Base-by-base conservation (phyloP, 2,329 filamentous ascomycete genomes). In the Teratosphaeria epicoccoides region DNA sequence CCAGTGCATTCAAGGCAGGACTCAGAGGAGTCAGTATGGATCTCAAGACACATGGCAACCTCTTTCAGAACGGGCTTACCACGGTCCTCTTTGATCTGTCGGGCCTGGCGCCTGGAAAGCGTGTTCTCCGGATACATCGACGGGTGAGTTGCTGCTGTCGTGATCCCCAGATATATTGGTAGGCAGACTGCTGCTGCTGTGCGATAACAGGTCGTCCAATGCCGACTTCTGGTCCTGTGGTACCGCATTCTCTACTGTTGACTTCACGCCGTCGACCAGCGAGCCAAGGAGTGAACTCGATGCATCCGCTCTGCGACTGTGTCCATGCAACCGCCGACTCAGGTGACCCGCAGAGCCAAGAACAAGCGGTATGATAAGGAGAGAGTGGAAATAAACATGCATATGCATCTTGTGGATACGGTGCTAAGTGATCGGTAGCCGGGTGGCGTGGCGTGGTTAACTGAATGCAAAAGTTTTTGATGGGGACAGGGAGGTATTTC, bases 1-100 rank as follows among this genome's bases (percentile, higher is more conserved):
- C 52, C n/a, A 54, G 49, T n/a, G 52, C 49, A 24, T 54, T 55
- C 5, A 55, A 22, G 26, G 51, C 55, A 14, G 55, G 55, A 48
- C 55, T 40, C 20, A n/a, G n/a, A 7, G n/a, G 20, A 7, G n/a
- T 40, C 33, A 40, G n/a, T 17, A 17, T 17, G 10, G 4, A 4
- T 40, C 33, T 20, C 33, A n/a, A 3, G 17, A n/a, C 7, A 17
- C 33, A n/a, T 17, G n/a, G 14, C 33, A 17, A 14, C 20, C n/a
- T 17, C 20, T 9, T 20, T 3, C 33, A 7, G n/a, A n/a, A 9
- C 14, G 9, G 3, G 10, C 33, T 40, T 9, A 40, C 33, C 33
- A 57, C 40, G 55, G 55, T 25, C 58, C 51, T 50, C 53, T 53
- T 45, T 57, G 55, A 40, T 60, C 58, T 7, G 46, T 50, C 4